Evolutionary conservation across 495 filamentous ascomycete genomes (phyloP), one percentile per base, ranked within the genome.

Genomic region (Tetracladium setigerum): DNA sequence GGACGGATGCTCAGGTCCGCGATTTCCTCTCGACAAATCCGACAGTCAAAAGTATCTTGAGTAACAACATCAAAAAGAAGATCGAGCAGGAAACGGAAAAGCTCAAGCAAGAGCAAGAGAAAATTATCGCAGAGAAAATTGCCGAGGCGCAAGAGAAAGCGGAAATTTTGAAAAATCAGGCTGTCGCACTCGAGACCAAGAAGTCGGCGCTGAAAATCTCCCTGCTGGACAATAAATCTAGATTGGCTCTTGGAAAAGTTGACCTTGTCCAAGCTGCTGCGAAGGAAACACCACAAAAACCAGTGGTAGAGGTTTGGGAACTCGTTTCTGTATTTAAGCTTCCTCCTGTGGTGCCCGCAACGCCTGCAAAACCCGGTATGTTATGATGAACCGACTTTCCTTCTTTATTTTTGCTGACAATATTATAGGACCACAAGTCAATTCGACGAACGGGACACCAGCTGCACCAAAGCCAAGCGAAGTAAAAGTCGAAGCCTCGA

Each of bases 301-400:
- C 87, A 12, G 88, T 96, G 6, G 71, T 65, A 10, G 88, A 95
- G 60, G 89, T 95, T 0, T 96, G 87, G 87, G 79, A 83, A 33
- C 65, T 83, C 27, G 87, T 82, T 0, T 87, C 90, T 65, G 68
- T 68, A 18, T 78, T 79, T n/a, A 87, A 80, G 56, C 74, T 81
- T 41, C 67, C 74, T 10, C 65, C 76, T 9, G 22, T 27, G 3
- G 64, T 72, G 14, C 61, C 72, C 31, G 64, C 66, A 9, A 61
- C 64, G 35, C 53, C 60, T 18, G 18, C 48, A 30, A 36, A 47
- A 31, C 18, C 43, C 14, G 41, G 41, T 54, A 44, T 37, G 44
- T 39, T 33, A 15, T 37, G 9, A 34, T 34, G n/a, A 34, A n/a
- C n/a, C n/a, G n/a, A n/a, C n/a, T n/a, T n/a, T n/a, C n/a, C n/a